Base-by-base conservation (phyloP, 2,329 filamentous ascomycete genomes). In the Phymatotrichopsis omnivora region DNA sequence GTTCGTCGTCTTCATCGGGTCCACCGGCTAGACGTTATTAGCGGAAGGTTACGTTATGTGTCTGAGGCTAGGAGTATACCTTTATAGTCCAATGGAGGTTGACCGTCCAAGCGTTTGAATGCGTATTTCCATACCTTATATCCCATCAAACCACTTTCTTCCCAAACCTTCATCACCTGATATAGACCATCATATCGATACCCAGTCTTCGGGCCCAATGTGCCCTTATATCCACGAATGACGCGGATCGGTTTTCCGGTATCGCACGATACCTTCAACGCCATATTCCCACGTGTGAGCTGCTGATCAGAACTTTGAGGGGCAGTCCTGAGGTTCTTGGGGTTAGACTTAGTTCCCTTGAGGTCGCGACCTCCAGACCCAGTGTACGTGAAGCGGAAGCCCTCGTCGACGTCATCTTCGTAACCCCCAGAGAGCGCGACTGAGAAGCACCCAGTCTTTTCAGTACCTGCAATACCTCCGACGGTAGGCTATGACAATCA, bases 111-210 rank as follows among this genome's bases (percentile, higher is more conserved):
- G 27, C 54, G 49, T 41, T 54, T 49, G 22, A 57, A 57, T n/a
- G 53, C 54, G 35, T 50, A 57, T 23, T 47, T 52, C 40, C 47
- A 57, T 7, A 57, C 54, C 30, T 49, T 49, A 29, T 39, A 57
- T 14, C 55, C 55, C 4, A 44, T 45, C n/a, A 52, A 38, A 5
- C 50, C 53, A 17, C 37, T 49, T 12, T 55, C 49, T 25, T 51
- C 36, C 56, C 55, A 57, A 7, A 47, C 43, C 16, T 42, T 53
- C 20, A 53, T 22, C 5, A 56, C 49, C 29, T 45, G 42, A 31
- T 57, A 57, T 14, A 57, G 30, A n/a, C 55, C 55, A 23, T 57
- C 55, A 20, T 57, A 57, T 10, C 55, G 42, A 31, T 57, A 57
- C 24, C 55, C 55, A 7, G 43, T 30, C 7, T 12, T n/a, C 6